These are phyloP conservation scores for Suillus lakei DNA, from an alignment of 768 basidiomycete species.

Conservation along the genomic window DNA sequence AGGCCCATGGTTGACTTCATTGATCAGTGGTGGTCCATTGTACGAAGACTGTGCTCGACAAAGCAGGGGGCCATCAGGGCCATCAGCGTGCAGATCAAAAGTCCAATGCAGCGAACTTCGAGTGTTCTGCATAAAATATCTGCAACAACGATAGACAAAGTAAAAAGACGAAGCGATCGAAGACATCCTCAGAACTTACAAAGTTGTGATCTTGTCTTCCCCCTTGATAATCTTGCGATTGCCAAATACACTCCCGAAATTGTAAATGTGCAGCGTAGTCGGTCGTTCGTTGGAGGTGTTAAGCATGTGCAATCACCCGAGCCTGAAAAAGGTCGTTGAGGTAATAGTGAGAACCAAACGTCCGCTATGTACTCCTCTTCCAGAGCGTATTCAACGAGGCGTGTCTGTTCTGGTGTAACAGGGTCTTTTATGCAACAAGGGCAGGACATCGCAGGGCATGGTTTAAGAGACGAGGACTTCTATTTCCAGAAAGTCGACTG, in stretches of 20 bases:
- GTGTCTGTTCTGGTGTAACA: not conserved
- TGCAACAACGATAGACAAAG: constrained; percentile 12
- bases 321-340: constrained; percentile 5
- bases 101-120: constrained; percentile 27
- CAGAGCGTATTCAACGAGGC: constrained; percentile 1
- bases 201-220: constrained; percentile 24
- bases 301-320: constrained; percentile 6
- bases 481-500: constrained; percentile 3
- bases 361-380: not conserved
- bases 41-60: constrained; percentile 29
- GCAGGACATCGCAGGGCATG: not conserved
- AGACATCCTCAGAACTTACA: constrained; percentile 18
- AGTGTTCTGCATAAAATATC: constrained; percentile 29
- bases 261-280: constrained; percentile 31
- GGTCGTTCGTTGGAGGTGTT: constrained; percentile 5
- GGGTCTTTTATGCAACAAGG: constrained; percentile 13
- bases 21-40: constrained; percentile 19
- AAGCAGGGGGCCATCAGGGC: constrained; percentile 23
- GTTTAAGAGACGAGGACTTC: not conserved
- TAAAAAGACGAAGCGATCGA: not conserved
- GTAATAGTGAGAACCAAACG: not conserved
- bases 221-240: constrained; percentile 30
- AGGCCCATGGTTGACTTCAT: constrained; percentile 11
- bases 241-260: constrained; percentile 28
- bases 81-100: constrained; percentile 23